These are phyloP conservation scores for Candida ortonii DNA, from an alignment of 805 yeast genomes.

Conservation along the genomic window DNA sequence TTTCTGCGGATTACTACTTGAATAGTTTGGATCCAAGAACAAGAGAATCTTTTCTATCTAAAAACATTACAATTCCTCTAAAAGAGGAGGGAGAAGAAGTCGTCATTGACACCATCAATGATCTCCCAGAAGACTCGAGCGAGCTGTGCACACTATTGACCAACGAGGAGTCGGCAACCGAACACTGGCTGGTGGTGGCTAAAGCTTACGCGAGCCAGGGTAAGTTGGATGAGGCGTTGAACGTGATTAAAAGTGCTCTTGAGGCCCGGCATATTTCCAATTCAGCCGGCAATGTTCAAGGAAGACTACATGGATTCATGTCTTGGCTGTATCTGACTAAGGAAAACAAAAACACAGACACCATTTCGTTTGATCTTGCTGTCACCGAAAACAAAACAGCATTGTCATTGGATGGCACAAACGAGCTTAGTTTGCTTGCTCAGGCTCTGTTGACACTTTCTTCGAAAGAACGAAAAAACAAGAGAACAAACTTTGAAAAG, in stretches of 20 bases:
- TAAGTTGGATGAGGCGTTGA: constrained; percentile 57
- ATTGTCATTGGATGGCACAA: constrained; percentile 41
- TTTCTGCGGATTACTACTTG: constrained; percentile 29
- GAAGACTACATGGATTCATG: constrained; percentile 57
- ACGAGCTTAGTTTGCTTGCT: constrained; percentile 55
- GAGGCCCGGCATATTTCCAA: constrained; percentile 31
- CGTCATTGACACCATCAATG: constrained; percentile 74
- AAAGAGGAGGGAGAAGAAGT: constrained; percentile 79
- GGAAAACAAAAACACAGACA: constrained; percentile 30
- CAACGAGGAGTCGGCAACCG: constrained; percentile 71
- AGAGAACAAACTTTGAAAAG: constrained; percentile 61
- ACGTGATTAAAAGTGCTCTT: constrained; percentile 61
- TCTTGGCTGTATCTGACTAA: constrained; percentile 69
- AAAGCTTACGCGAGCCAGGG: constrained; percentile 70
- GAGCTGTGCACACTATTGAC: constrained; percentile 77
- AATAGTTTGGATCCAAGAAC: constrained; percentile 18
- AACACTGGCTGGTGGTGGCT: constrained; percentile 84
- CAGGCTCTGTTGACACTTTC: constrained; percentile 63
- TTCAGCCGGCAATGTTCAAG: constrained; percentile 41
- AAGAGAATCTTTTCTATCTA: constrained; percentile 24
- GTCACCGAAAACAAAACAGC: constrained; percentile 41
- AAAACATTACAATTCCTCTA: constrained; percentile 56
- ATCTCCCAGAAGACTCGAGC: constrained; percentile 84
- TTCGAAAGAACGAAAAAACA: constrained; percentile 61
- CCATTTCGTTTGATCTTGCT: constrained; percentile 28